phyloP scores from a whole-genome alignment of 2,329 filamentous ascomycete genomes.

The Cladorrhinum sp. region DNA sequence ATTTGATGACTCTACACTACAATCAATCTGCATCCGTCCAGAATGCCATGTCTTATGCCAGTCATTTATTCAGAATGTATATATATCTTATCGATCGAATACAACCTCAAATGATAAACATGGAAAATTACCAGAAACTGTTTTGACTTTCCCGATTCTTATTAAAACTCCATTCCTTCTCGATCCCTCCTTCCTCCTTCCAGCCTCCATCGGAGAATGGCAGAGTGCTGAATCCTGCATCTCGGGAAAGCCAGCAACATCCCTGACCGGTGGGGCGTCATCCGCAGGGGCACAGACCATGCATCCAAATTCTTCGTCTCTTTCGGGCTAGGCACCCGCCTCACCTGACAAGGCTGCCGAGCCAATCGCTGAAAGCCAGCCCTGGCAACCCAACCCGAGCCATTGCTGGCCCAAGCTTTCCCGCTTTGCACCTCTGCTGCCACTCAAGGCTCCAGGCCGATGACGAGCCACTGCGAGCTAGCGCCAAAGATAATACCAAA shows the following conservation, averaged over 20 bases:
- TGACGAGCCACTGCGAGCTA: constrained; percentile 25
- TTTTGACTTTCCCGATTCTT: too few species aligned
- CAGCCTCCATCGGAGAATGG: neutral
- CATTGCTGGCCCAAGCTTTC: neutral
- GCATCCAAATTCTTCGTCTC: neutral
- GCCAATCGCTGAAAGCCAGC: neutral
- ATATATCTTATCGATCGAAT: neutral
- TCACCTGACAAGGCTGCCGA: constrained; percentile 11
- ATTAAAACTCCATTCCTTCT: neutral
- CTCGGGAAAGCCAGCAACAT: constrained; percentile 4
- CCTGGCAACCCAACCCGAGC: neutral
- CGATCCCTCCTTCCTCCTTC: neutral
- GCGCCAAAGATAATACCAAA: constrained; percentile 19
- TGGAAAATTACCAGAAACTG: neutral
- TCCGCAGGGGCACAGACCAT: constrained; percentile 13
- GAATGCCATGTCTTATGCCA: neutral
- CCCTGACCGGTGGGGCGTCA: neutral
- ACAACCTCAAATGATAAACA: neutral
- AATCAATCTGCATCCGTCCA: neutral
- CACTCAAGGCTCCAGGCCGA: constrained; percentile 24
- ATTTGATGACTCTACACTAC: neutral
- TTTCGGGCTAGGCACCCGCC: constrained; percentile 1
- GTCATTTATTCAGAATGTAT: neutral
- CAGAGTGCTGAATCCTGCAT: neutral
- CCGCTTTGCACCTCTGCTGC: neutral